Base-by-base conservation (phyloP, 495 filamentous ascomycete species). In the Aspergillus ellipticus region DNA sequence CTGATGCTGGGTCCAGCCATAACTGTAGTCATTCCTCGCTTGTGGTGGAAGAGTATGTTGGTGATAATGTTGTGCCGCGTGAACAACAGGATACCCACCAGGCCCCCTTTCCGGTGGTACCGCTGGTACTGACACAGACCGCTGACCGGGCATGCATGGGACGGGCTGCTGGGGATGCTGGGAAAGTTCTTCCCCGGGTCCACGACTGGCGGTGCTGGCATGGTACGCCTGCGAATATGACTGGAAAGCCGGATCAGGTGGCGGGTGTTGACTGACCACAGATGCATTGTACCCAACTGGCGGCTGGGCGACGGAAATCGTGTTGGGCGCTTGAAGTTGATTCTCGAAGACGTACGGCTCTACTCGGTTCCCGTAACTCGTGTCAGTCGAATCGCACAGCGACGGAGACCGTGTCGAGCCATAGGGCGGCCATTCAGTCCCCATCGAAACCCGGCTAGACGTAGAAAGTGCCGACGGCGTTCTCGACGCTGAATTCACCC, bases 341-440 rank as follows among this genome's bases (percentile, higher is more conserved):
- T 56, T 55, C 4, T 67, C 61, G 19, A 60, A 57, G 7, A 54
- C 37, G 49, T 61, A 67, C 4, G 64, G 56, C 16, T 67, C 61
- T 10, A 60, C 58, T 31, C 53, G 49, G 50, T 42, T 45, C 16
- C 61, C 26, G 39, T 58, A 64, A 24, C 60, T 62, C 42, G 64
- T 42, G 24, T 67, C 59, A 16, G 61, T 49, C 6, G 61, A 60
- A 29, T 64, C 61, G 33, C 61, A 57, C 16, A 41, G 51, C 6
- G 64, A 62, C 2, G 64, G 51, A 20, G 61, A 58, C 26, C 58
- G 56, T 5, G 64, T 56, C 21, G 64, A 60, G 42, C 52, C 47
- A 26, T 62, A 64, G 17, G 51, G 29, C 22, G 53, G 61, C 64
- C 64, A 67, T 26, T 60, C 61, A 37, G 54, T 58, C 19, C 55